A percentile compares a stretch with the other conserved stretches of the same genome.
Evolutionary conservation across 1,284 basidiomycete species (phyloP).

Genomic region (Peniophora sp.): DNA sequence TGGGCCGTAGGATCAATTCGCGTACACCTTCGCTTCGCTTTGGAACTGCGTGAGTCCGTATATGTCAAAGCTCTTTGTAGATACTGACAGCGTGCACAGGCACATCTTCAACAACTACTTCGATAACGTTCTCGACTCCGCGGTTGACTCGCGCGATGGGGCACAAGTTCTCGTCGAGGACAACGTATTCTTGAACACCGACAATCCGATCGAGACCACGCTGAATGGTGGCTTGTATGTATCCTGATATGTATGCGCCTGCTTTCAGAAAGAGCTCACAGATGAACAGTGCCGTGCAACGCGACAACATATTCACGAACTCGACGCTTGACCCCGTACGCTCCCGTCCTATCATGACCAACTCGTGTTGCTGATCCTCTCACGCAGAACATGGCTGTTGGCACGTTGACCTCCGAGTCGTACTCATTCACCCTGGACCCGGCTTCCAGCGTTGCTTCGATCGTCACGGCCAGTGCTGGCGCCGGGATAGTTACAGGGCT

Average conservation of each 20-base stretch:
- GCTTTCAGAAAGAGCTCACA: background rate
- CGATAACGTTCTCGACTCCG: slow-evolving; percentile 13
- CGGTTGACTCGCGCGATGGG: slow-evolving; percentile 16
- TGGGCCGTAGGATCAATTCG: slow-evolving; percentile 14
- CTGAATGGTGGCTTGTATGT: slow-evolving; percentile 11
- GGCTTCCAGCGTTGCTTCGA: background rate
- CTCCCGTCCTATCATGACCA: background rate
- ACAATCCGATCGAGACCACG: slow-evolving; percentile 14
- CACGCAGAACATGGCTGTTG: slow-evolving; percentile 8
- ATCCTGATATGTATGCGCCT: background rate
- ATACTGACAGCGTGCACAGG: slow-evolving; percentile 1
- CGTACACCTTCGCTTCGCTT: slow-evolving; percentile 21
- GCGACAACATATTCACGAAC: slow-evolving; percentile 16
- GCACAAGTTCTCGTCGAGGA: slow-evolving; percentile 18
- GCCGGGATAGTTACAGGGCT: background rate
- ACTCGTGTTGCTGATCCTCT: background rate
- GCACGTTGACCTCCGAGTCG: slow-evolving; percentile 13
- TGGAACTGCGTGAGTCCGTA: slow-evolving; percentile 13
- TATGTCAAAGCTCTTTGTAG: background rate
- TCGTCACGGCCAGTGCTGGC: background rate
- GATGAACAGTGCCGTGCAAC: slow-evolving; percentile 10
- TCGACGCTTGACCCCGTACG: slow-evolving; percentile 12
- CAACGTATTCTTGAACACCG: slow-evolving; percentile 16
- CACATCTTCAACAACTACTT: slow-evolving; percentile 20
- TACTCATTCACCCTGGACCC: slow-evolving; percentile 4